Evolutionary conservation across 2,329 filamentous ascomycete genomes (phyloP).

Genomic region (Trichoderma harzianum): DNA sequence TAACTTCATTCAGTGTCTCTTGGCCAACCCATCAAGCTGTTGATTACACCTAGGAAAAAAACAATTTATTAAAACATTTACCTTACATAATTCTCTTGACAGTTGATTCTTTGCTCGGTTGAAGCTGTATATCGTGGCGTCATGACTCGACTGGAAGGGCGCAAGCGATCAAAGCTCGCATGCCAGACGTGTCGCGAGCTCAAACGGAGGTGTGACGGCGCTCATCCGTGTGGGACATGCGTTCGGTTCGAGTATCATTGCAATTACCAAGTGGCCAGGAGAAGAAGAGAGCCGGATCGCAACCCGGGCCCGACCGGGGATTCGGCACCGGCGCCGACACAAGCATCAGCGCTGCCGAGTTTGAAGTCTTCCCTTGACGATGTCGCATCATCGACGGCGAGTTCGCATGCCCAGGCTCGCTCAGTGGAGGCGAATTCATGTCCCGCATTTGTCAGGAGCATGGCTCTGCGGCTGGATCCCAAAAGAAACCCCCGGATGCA

Average conservation of each 20-base stretch:
- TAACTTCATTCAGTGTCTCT: background rate
- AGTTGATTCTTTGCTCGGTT: background rate
- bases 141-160: conserved; percentile 1
- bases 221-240: conserved; percentile 5
- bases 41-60: background rate
- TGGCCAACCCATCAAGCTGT: background rate
- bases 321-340: background rate
- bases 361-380: background rate
- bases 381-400: background rate
- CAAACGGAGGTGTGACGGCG: conserved; percentile 2
- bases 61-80: background rate
- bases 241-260: conserved; percentile 5
- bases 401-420: background rate
- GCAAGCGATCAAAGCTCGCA: conserved; percentile 2
- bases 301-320: background rate
- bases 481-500: conserved; percentile 1
- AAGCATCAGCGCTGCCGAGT: background rate
- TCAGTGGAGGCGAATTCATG: conserved; percentile 9
- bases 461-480: background rate
- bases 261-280: background rate
- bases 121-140: background rate
- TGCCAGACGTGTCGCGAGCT: conserved; percentile 9
- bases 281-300: background rate
- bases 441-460: background rate
- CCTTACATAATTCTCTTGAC: background rate